Evolutionary conservation across 805 yeast genomes (phyloP).

Genomic region (Ogataea chonburiensis): DNA sequence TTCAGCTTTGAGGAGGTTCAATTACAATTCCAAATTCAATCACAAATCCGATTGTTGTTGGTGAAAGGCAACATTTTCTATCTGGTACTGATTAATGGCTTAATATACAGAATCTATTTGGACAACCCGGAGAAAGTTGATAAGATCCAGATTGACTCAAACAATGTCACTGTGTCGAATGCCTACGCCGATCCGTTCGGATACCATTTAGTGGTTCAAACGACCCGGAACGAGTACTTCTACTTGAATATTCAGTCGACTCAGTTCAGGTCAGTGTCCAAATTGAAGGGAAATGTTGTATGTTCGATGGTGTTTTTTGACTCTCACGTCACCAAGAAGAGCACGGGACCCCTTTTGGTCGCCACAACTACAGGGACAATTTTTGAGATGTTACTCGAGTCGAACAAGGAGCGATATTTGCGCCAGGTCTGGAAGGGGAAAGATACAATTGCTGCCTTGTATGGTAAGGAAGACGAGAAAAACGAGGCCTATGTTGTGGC

Average conservation of each 20-base stretch:
- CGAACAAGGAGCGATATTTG: slow-evolving; percentile 41
- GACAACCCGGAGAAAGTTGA: slow-evolving; percentile 62
- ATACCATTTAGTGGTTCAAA: slow-evolving; percentile 49
- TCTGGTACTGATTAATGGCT: slow-evolving; percentile 51
- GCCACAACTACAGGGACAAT: slow-evolving; percentile 50
- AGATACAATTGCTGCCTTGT: slow-evolving; percentile 17
- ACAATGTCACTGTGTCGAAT: slow-evolving; percentile 28
- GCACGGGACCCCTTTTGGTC: slow-evolving; percentile 47
- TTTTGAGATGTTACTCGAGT: slow-evolving; percentile 47
- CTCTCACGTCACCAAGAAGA: slow-evolving; percentile 23
- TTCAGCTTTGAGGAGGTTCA: slow-evolving; percentile 35
- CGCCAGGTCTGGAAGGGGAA: slow-evolving; percentile 40
- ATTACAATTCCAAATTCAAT: slow-evolving; percentile 32
- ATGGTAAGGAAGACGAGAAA: slow-evolving; percentile 10
- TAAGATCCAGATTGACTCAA: slow-evolving; percentile 33
- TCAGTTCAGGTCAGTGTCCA: slow-evolving; percentile 42
- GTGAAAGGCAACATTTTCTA: slow-evolving; percentile 57
- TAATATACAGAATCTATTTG: slow-evolving; percentile 62
- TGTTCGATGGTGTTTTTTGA: slow-evolving; percentile 41
- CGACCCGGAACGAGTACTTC: slow-evolving; percentile 45
- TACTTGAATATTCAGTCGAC: slow-evolving; percentile 44
- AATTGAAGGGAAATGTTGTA: slow-evolving; percentile 46
- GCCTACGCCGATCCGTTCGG: slow-evolving; percentile 54
- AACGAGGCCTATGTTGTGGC: slow-evolving; percentile 10
- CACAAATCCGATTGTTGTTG: slow-evolving; percentile 45